phyloP scores from a whole-genome alignment of 805 yeast genomes.

The Candida takata region DNA sequence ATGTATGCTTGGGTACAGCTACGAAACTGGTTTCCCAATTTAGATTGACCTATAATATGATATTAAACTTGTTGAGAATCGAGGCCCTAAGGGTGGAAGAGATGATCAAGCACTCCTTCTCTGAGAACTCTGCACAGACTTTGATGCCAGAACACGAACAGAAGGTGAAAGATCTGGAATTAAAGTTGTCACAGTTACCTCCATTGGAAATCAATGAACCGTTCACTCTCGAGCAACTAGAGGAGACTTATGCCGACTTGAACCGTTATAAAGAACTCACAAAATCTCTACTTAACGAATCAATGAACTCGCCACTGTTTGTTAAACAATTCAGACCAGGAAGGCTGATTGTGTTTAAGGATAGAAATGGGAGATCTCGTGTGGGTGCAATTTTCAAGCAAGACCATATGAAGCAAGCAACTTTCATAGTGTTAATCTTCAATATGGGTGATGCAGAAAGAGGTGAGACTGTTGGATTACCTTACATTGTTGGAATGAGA shows the following conservation, averaged over 20 bases:
- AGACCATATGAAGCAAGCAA: slow-evolving; percentile 13
- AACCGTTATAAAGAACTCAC: slow-evolving; percentile 39
- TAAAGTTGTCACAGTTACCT: slow-evolving; percentile 34
- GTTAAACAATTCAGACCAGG: slow-evolving; percentile 46
- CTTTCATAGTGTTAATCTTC: slow-evolving; percentile 36
- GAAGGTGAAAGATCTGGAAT: slow-evolving; percentile 47
- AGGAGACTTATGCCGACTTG: slow-evolving; percentile 37
- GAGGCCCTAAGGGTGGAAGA: slow-evolving; percentile 97
- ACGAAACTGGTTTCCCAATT: slow-evolving; percentile 89
- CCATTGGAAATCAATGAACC: slow-evolving; percentile 27
- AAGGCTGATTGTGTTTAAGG: slow-evolving; percentile 51
- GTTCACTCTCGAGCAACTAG: slow-evolving; percentile 35
- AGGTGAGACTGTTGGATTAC: slow-evolving; percentile 28
- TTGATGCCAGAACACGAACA: slow-evolving; percentile 80
- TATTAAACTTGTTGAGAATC: slow-evolving; percentile 79
- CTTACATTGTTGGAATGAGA: slow-evolving; percentile 26
- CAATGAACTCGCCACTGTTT: slow-evolving; percentile 41
- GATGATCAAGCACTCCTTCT: slow-evolving; percentile 92
- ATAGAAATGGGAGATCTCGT: slow-evolving; percentile 31
- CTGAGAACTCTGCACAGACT: slow-evolving; percentile 84
- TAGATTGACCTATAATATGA: slow-evolving; percentile 93
- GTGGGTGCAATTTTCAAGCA: slow-evolving; percentile 50
- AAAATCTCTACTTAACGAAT: slow-evolving; percentile 38
- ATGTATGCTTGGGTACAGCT: slow-evolving; percentile 81
- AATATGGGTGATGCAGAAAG: slow-evolving; percentile 33